phyloP scores from a whole-genome alignment of 192 early-diverging fungal species.

The Dispira parvispora region DNA sequence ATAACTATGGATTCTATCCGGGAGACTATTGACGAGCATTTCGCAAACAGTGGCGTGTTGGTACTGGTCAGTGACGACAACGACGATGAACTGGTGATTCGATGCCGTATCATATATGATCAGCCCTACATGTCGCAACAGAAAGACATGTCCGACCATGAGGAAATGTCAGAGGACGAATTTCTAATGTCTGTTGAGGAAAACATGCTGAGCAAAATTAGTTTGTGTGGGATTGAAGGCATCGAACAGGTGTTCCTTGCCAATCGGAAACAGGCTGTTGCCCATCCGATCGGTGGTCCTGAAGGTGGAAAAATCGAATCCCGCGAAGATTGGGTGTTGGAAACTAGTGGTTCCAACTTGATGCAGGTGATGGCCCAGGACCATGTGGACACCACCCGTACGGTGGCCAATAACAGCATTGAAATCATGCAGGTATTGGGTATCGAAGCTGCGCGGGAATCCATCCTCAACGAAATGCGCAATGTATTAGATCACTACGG shows the following conservation, averaged over 20 bases:
- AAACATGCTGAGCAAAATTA: conserved; percentile 72
- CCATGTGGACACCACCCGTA: conserved; percentile 62
- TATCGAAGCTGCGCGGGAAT: conserved; percentile 89
- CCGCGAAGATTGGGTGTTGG: conserved; percentile 59
- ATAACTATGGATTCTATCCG: conserved; percentile 72
- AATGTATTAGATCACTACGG: conserved; percentile 89
- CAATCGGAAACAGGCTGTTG: conserved; percentile 26
- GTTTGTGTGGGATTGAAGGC: conserved; percentile 72
- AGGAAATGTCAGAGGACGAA: conserved; percentile 67
- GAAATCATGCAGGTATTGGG: conserved; percentile 88
- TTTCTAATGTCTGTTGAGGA: conserved; percentile 76
- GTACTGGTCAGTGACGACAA: conserved; percentile 83
- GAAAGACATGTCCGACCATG: conserved; percentile 36
- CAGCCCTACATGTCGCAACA: conserved; percentile 31
- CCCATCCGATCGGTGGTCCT: conserved; percentile 21
- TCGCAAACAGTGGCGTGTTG: conserved; percentile 53
- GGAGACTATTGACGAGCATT: conserved; percentile 59
- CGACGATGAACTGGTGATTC: conserved; percentile 66
- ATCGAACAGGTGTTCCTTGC: conserved; percentile 76
- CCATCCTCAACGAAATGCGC: conserved; percentile 77
- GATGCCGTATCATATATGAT: conserved; percentile 68
- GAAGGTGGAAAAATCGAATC: conserved; percentile 42
- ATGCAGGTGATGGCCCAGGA: conserved; percentile 68
- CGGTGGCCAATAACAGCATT: conserved; percentile 82
- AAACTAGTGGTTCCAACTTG: conserved; percentile 51